Base-by-base conservation (phyloP, 176 grass and related monocot species). In the Metroxylon sagu region DNA sequence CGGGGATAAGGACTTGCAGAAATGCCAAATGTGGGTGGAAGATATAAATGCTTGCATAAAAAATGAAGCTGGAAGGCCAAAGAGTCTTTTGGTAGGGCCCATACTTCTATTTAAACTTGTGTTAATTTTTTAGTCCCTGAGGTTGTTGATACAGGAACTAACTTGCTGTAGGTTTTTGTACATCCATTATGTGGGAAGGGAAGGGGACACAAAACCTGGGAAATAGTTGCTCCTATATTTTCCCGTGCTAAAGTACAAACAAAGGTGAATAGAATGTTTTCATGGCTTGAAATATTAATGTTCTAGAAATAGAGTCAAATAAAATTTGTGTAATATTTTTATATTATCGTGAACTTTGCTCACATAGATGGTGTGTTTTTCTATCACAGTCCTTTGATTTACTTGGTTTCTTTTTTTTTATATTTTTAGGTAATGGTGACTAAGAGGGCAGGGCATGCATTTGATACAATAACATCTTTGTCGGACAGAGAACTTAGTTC, bases 121-220 rank as follows among this genome's bases (percentile, higher is more conserved):
- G 35, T 43, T 43, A 7, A 12, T 43, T 43, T 43, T 43, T 43
- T 43, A 43, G 35, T 14, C 35, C 10, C 35, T 43, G 16, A 55
- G 52, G 7, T 74, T 15, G 50, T n/a, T 60, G 19, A 19, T 51
- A 10, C 21, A 54, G 29, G 21, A 26, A 35, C 50, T 66, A 51
- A 66, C 39, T 64, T 69, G 29, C 14, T 57, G 59, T 66, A 96
- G 91, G 80, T 96, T 74, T 83, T 96, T 82, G 86, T 96, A 48
- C 91, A 96, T 75, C 91, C 91, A 70, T 66, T 88, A 5, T 96
- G 91, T 72, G 91, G 91, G 74, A 96, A 96, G 85, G 80, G 78
- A 67, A 84, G 69, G 72, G 91, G 86, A 27, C 6, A 52, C 23
- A 84, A 58, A 56, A 96, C 80, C 29, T 96, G 91, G 91, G 80